Evolutionary conservation across 345 rosid genomes (phyloP).

Genomic region (Microthlaspi erraticum): DNA sequence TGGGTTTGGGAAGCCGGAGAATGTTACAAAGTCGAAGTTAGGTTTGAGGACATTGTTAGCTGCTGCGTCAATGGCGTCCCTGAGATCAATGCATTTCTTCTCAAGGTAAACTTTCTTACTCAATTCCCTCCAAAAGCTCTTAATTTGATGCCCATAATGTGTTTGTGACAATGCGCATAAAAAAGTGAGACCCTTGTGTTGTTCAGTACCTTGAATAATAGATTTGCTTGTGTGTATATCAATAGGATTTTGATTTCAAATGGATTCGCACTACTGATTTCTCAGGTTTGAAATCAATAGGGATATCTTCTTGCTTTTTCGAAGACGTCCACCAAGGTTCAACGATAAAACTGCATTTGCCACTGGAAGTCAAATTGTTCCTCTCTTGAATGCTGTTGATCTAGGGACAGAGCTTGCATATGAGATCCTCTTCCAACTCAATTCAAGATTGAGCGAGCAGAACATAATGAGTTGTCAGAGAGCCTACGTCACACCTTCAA

Average conservation of each 20-base stretch:
- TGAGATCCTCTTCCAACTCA: constrained; percentile 81
- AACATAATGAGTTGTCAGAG: constrained; percentile 85
- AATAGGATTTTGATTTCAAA: constrained; percentile 61
- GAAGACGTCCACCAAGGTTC: constrained; percentile 57
- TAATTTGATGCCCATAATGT: background rate
- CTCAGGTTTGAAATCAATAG: constrained; percentile 67
- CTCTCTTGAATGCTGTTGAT: constrained; percentile 53
- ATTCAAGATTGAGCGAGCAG: constrained; percentile 55
- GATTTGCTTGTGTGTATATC: no score
- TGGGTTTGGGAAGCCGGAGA: constrained; percentile 60
- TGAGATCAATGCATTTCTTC: constrained; percentile 58
- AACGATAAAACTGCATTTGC: constrained; percentile 43
- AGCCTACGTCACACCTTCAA: constrained; percentile 78
- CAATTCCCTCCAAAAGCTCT: background rate
- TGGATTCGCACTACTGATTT: constrained; percentile 91
- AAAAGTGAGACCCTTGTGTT: background rate
- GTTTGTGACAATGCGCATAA: constrained; percentile 20
- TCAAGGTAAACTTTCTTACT: constrained; percentile 53
- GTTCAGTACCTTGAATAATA: background rate
- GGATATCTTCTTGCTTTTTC: constrained; percentile 67
- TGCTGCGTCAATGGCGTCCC: constrained; percentile 50
- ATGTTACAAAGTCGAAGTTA: constrained; percentile 65
- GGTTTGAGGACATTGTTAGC: constrained; percentile 71
- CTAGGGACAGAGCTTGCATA: constrained; percentile 53
- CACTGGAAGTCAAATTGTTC: constrained; percentile 61